A percentile compares a stretch with the other conserved stretches of the same genome.
phyloP scores from a whole-genome alignment of 495 filamentous ascomycete genomes.

The Rhizodiscina lignyota region DNA sequence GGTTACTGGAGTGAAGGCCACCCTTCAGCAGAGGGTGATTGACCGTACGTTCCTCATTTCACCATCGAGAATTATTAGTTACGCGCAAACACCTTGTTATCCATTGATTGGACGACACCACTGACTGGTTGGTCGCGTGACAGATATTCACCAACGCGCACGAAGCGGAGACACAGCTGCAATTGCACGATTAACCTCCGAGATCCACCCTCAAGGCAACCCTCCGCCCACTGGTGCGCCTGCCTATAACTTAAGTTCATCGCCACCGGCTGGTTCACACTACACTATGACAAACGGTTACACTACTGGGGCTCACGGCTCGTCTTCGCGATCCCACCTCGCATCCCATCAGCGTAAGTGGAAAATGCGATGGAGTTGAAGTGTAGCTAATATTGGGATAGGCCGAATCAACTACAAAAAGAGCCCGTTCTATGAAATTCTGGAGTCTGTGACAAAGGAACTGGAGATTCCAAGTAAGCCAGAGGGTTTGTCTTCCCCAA shows the following conservation, averaged over 20 bases:
- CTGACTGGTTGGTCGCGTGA: too few species aligned
- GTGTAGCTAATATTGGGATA: background rate
- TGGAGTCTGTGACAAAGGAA: slow-evolving; percentile 11
- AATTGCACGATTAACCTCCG: background rate
- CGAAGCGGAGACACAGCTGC: too few species aligned
- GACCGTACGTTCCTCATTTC: slow-evolving; percentile 39
- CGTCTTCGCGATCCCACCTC: background rate
- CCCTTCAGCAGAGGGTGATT: slow-evolving; percentile 60
- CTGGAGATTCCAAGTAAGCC: slow-evolving; percentile 17
- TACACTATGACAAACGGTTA: too few species aligned
- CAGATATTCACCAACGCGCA: too few species aligned
- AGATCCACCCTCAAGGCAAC: too few species aligned
- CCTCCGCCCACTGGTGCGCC: too few species aligned
- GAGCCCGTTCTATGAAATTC: slow-evolving; percentile 20
- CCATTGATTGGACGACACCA: too few species aligned
- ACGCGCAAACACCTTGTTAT: too few species aligned
- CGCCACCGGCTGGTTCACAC: too few species aligned
- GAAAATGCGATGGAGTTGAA: background rate
- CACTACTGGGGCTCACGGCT: too few species aligned
- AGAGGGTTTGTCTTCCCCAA: too few species aligned
- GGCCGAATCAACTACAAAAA: background rate
- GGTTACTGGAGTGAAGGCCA: slow-evolving; percentile 65
- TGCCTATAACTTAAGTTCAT: too few species aligned
- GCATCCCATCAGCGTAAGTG: background rate
- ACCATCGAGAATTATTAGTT: slow-evolving; percentile 5